Evolutionary conservation across 1,139 yeast species (phyloP).

Genomic region (Tardiomyces digboiensis): DNA sequence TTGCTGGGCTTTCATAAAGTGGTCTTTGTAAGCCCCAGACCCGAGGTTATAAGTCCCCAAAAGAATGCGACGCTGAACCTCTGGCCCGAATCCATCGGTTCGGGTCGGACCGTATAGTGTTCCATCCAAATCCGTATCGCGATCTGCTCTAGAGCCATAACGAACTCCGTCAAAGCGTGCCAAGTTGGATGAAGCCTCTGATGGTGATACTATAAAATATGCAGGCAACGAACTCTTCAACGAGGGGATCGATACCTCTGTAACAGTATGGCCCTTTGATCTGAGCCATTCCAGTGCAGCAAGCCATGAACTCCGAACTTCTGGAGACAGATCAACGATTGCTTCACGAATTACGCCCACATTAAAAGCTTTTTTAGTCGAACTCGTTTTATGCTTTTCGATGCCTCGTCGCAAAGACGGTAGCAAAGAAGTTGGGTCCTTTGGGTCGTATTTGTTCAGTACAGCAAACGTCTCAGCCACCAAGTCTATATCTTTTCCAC

Average conservation of each 20-base stretch:
- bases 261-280: slow-evolving; percentile 44
- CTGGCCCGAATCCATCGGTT: slow-evolving; percentile 58
- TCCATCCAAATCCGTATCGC: slow-evolving; percentile 28
- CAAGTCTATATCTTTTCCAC: slow-evolving; percentile 40
- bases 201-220: slow-evolving; percentile 81
- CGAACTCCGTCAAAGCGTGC: slow-evolving; percentile 86
- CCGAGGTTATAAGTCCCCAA: slow-evolving; percentile 83
- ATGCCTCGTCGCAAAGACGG: slow-evolving; percentile 17
- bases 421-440: slow-evolving; percentile 73
- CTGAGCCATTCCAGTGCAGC: slow-evolving; percentile 35
- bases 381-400: slow-evolving; percentile 1
- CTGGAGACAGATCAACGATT: slow-evolving; percentile 43
- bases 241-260: slow-evolving; percentile 60
- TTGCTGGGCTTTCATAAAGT: slow-evolving; percentile 66
- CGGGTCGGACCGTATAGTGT: slow-evolving; percentile 50
- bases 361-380: slow-evolving; percentile 21
- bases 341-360: slow-evolving; percentile 73
- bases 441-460: slow-evolving; percentile 51
- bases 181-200: slow-evolving; percentile 91
- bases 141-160: slow-evolving; percentile 50
- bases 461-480: slow-evolving; percentile 42
- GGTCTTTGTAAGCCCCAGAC: slow-evolving; percentile 65
- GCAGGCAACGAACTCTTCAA: slow-evolving; percentile 63
- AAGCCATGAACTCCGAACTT: slow-evolving; percentile 40
- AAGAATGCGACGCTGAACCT: slow-evolving; percentile 73